Percentiles rank a stretch among this genome's conserved stretches.
phyloP scores from a whole-genome alignment of 1,284 basidiomycete species.

The Schizopora paradoxa region DNA sequence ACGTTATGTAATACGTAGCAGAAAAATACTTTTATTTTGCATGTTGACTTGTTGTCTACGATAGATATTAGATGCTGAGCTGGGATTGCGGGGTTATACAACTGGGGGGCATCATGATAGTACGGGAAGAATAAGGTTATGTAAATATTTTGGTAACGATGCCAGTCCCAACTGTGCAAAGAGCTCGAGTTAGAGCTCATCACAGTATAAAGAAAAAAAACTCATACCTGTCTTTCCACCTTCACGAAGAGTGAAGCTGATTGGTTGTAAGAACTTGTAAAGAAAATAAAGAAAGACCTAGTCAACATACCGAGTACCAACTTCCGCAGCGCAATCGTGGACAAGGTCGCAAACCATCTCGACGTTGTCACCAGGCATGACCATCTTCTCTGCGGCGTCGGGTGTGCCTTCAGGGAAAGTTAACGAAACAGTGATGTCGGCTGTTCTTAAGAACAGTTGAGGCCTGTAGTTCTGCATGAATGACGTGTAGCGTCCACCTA shows the following conservation, averaged over 20 bases:
- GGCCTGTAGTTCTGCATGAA: constrained; percentile 97
- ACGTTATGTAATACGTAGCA: no score
- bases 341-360: constrained; percentile 87
- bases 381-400: constrained; percentile 82
- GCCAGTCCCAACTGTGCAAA: constrained; percentile 75
- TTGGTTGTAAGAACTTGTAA: no score
- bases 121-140: constrained; percentile 24
- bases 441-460: constrained; percentile 94
- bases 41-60: no score
- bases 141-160: constrained; percentile 81
- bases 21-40: no score
- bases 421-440: constrained; percentile 86
- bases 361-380: constrained; percentile 99
- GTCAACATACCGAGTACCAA: constrained; percentile 69
- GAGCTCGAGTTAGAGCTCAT: constrained; percentile 1
- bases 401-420: constrained; percentile 82
- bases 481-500: constrained; percentile 90
- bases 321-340: constrained; percentile 88
- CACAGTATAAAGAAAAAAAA: background rate
- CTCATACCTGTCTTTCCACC: constrained; percentile 86
- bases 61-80: no score
- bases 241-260: constrained; percentile 94
- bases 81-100: no score
- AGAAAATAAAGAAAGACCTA: constrained; percentile 3
- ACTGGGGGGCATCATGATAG: background rate